phyloP scores from a whole-genome alignment of 305 asterid species.

The Fraxinus dipetala region DNA sequence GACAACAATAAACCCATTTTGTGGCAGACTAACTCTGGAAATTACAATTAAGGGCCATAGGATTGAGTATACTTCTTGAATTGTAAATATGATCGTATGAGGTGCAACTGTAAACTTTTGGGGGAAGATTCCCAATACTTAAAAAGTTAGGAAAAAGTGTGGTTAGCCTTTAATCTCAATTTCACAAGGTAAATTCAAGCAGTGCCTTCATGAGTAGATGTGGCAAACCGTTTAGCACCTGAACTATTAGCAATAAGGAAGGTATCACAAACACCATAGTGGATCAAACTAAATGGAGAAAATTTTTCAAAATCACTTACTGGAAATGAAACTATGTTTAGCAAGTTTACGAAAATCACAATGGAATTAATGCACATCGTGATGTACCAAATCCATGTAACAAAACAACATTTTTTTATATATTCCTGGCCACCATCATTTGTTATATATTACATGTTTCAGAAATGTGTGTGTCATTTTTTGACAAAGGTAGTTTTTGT shows the following conservation, averaged over 20 bases:
- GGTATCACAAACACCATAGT: neutral
- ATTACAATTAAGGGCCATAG: neutral
- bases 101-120: neutral
- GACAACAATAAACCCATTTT: neutral
- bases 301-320: neutral
- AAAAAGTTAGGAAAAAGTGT: neutral
- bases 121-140: neutral
- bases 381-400: neutral
- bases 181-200: neutral
- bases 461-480: conserved; percentile 1
- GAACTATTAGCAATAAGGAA: neutral
- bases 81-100: neutral
- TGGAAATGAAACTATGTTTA: neutral
- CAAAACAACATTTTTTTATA: neutral
- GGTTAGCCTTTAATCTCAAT: neutral
- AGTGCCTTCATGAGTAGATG: neutral
- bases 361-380: neutral
- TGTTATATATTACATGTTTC: neutral
- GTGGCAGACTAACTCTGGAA: neutral
- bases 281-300: neutral
- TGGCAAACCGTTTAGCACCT: neutral
- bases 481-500: neutral
- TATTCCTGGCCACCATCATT: neutral
- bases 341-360: neutral
- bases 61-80: neutral